Base-by-base conservation (phyloP, 805 yeast species). In the Barnettozyma salicaria region DNA sequence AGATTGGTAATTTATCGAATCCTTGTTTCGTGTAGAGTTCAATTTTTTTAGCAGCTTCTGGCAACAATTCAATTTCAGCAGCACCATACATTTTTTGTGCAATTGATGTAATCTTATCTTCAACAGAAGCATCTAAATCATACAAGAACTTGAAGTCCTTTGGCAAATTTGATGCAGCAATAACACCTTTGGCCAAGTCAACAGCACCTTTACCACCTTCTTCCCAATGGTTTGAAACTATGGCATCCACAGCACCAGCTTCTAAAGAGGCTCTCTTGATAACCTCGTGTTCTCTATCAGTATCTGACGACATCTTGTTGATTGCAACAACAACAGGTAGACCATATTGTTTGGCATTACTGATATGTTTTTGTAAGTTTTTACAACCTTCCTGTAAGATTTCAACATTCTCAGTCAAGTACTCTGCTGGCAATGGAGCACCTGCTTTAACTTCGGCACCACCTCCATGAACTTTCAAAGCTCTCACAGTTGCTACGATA, bases 381-480 rank as follows among this genome's bases (percentile, higher is more conserved):
- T 85, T 78, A 60, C 90, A 81, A 37, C 97, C 97, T 37, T 70
- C 69, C 39, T 74, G 69, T 49, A 90, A 75, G 56, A 79, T 70
- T 25, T 81, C 95, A 39, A 83, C 74, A 61, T 88, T 81, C 65
- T 89, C 96, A 44, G 76, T 70, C 30, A 75, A 65, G 65, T 90
- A 90, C 53, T 75, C 96, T 25, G 67, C 69, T 24, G 97, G 95
- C 51, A 90, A 71, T 27, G 87, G 73, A 50, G 78, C 82, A 42
- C 97, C 97, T 13, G 97, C 96, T 56, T 86, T 86, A 43, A 90
- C 97, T 52, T 86, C 95, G 13, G 97, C 89, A 34, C 95, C 97
- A 46, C 97, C 97, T 43, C 97, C 97, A 58, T 90, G 97, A 39
- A 86, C 77, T 64, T 90, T 90, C 63, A 90, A 76, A n/a, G 97